Base-by-base conservation (phyloP, 106 monocot species). In the Allium sativum region DNA sequence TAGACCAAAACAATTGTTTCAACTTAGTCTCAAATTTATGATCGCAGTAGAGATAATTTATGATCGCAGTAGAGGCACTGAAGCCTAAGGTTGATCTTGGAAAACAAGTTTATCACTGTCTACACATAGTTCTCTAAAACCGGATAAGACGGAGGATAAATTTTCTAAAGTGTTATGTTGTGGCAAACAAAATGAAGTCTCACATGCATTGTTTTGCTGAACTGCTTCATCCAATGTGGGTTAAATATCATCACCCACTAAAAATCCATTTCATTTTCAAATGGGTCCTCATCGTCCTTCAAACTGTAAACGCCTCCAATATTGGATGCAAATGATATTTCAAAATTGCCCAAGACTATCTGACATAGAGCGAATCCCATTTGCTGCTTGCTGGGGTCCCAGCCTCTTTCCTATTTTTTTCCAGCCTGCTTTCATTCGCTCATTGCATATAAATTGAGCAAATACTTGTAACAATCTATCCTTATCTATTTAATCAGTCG, bases 231-330 rank as follows among this genome's bases (percentile, higher is more conserved):
- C 52, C 12, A 64, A 55, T 58, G 41, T 22, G 50, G 59, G 18
- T 15, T 21, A 18, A 45, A 31, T 43, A 45, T 53, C 21, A 31
- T 31, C 31, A 55, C 79, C 79, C 20, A 48, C 58, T 48, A 90
- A 45, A 69, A 85, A 85, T 3, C 85, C 90, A 79, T 85, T 85
- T 79, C 78, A 60, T 58, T 73, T 68, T 57, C 52, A 69, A 46
- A 51, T 40, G 67, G 47, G 61, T 62, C 54, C 57, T 64, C 79
- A 44, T 53, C 21, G 18, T 56, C 62, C 21, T 73, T 70, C 63
- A 53, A 51, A 31, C 5, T 31, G 18, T 59, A 53, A 21, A 61
- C 10, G 56, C 40, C 68, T 66, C 69, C 54, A 45, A 61, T 45
- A 50, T 55, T 56, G 5, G 68, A 53, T 59, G 46, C 69, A 53